Evolutionary conservation across 2,329 filamentous ascomycete species (phyloP), one percentile per base, ranked within the genome.

Genomic region (Curvularia eragrostidis): DNA sequence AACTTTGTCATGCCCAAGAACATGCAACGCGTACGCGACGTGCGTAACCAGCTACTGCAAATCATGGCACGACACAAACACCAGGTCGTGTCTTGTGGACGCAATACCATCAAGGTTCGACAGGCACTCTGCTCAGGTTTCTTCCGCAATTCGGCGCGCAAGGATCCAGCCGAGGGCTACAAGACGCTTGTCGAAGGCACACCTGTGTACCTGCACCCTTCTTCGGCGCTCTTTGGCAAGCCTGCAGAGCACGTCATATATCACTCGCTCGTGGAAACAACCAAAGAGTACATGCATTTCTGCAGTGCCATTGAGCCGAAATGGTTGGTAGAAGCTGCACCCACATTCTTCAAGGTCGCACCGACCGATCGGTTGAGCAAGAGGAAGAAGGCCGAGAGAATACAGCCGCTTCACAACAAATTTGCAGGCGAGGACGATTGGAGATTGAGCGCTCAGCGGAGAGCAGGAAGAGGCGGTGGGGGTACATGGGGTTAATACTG

Each of bases 331-430:
- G 93, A 97, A 70, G 94, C 93, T 12, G 95, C 96, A n/a, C 95
- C 96, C 9, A 97, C 93, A 0, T 99, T 98, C 82, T 99, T 98
- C 87, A 97, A 96, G 84, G 92, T 98, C 4, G 94, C 95, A 18
- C 88, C 91, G 0, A 94, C 90, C 34, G 92, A 97, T 74, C 84
- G 87, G 54, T 78, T 99, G 70, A 94, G 90, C 64, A 97, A 97
- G 84, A 82, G 95, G 71, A 95, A 96, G 85, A 90, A 91, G 82
- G 91, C 91, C 0, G 95, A 99, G 83, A 85, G 94, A 55, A 98
- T 99, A 54, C 91, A 97, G 81, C 95, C 95, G 42, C 78, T 99
- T 78, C 93, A 97, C 76, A 97, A 97, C 75, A 90, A 93, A 74
- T 97, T 91, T 79, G 90, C 89, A 2, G 90, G 89, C 2, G 93